Evolutionary conservation across 495 filamentous ascomycete genomes (phyloP).

Genomic region (Staphylotrichum longicolle): DNA sequence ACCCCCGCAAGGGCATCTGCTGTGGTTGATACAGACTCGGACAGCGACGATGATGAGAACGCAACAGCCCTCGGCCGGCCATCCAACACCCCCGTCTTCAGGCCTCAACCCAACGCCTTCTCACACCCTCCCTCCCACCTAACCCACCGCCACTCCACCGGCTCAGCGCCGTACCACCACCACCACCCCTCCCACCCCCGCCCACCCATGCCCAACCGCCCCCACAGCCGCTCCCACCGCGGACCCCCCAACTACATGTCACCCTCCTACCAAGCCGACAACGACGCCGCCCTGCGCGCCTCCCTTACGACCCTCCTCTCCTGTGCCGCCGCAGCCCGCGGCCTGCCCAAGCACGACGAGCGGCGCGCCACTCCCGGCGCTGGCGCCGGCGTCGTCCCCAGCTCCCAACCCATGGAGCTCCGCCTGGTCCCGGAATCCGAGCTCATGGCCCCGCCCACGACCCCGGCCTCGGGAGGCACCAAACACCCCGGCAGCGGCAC

Average conservation of each 20-base stretch:
- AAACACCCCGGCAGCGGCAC: conserved; percentile 23
- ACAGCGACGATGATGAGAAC: conserved; percentile 66
- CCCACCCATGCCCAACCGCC: conserved; percentile 42
- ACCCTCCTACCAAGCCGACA: conserved; percentile 76
- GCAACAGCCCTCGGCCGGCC: conserved; percentile 70
- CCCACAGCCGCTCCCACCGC: conserved; percentile 47
- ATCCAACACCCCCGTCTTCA: conserved; percentile 59
- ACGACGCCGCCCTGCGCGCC: conserved; percentile 89
- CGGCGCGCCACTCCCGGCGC: conserved; percentile 27
- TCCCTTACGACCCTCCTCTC: conserved; percentile 93
- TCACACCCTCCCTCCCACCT: conserved; percentile 72
- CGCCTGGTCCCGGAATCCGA: conserved; percentile 75
- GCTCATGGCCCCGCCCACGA: conserved; percentile 49
- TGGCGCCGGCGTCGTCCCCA: conserved; percentile 39
- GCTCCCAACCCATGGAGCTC: conserved; percentile 54
- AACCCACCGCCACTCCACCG: conserved; percentile 48
- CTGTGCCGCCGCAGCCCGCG: conserved; percentile 82
- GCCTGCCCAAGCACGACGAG: conserved; percentile 63
- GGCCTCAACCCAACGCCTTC: conserved; percentile 87
- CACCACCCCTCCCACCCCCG: conserved; percentile 39
- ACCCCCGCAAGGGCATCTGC: conserved; percentile 17
- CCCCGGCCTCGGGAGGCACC: conserved; percentile 11
- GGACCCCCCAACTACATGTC: conserved; percentile 61
- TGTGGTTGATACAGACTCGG: conserved; percentile 31
- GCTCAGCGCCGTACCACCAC: conserved; percentile 44